Conservation (phyloP, 768 basidiomycete species). For the Macrolepiota albuminosa region DNA sequence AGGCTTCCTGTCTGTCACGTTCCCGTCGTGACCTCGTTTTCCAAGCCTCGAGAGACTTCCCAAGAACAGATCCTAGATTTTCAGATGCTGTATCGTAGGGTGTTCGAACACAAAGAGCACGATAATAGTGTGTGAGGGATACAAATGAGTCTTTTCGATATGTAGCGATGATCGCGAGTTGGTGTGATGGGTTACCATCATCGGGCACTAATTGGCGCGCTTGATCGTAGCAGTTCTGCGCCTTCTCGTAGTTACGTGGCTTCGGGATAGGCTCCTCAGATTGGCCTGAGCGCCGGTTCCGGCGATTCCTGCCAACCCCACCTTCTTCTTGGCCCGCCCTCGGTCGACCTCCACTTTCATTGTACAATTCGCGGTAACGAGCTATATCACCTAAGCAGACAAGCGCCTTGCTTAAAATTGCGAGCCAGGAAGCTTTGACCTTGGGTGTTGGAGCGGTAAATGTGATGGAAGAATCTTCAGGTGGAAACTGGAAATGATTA, state of each 20-base stretch:
- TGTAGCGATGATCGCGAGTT: conserved; percentile 87
- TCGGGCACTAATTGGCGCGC: conserved; percentile 78
- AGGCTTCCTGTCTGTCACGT: conserved; percentile 27
- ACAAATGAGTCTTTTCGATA: conserved; percentile 81
- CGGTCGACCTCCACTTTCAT: conserved; percentile 61
- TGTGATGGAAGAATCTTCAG: conserved; percentile 39
- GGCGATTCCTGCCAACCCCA: conserved; percentile 33
- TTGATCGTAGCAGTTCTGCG: conserved; percentile 79
- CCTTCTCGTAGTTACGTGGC: conserved; percentile 66
- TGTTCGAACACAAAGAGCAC: conserved; percentile 80
- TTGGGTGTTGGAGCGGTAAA: conserved; percentile 36
- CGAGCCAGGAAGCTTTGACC: conserved; percentile 61
- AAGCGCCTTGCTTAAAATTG: conserved; percentile 80
- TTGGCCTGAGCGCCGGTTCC: conserved; percentile 45
- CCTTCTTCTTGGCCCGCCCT: conserved; percentile 66
- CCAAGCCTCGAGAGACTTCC: conserved; percentile 61
- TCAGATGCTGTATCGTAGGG: conserved; percentile 87
- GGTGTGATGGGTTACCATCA: conserved; percentile 94
- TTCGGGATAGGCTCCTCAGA: conserved; percentile 46
- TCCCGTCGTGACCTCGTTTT: conserved; percentile 38
- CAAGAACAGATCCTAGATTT: conserved; percentile 73
- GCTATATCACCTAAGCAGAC: conserved; percentile 94
- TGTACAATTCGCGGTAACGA: conserved; percentile 89
- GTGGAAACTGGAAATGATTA: conserved; percentile 62
- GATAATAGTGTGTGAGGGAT: conserved; percentile 83